Evolutionary conservation across 306 rosid species (phyloP).

Genomic region (Clitoria ternatea): DNA sequence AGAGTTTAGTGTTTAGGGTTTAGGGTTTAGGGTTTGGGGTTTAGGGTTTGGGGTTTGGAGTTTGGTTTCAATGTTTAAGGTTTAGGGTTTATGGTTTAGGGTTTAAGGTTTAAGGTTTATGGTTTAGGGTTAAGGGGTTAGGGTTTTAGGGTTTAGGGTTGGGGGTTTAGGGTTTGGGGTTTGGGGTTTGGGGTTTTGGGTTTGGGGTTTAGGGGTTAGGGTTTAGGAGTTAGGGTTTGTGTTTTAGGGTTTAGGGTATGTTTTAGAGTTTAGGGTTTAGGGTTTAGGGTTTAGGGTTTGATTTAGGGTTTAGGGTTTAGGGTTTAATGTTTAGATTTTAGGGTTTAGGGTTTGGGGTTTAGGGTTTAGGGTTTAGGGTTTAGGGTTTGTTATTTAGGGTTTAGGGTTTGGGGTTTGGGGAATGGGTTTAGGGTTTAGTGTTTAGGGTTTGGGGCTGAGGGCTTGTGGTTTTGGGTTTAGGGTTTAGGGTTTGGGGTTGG

Average conservation of each 20-base stretch:
- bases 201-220: not conserved
- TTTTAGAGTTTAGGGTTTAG: too few relatives aligned
- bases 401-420: not conserved
- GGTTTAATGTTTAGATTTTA: not conserved
- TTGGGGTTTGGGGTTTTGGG: not conserved
- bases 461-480: not conserved
- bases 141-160: not conserved
- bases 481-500: not conserved
- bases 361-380: not conserved
- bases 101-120: not conserved
- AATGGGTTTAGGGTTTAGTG: not conserved
- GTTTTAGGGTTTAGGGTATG: too few relatives aligned
- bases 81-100: not conserved
- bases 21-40: too few relatives aligned
- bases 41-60: too few relatives aligned
- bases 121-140: not conserved
- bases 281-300: too few relatives aligned
- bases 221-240: not conserved
- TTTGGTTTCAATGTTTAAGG: too few relatives aligned
- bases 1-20: too few relatives aligned
- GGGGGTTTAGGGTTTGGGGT: not conserved
- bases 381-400: not conserved
- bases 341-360: not conserved
- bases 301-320: not conserved
- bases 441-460: too few relatives aligned